phyloP scores from a whole-genome alignment of 306 rosid species.

The Ceratonia siliqua region DNA sequence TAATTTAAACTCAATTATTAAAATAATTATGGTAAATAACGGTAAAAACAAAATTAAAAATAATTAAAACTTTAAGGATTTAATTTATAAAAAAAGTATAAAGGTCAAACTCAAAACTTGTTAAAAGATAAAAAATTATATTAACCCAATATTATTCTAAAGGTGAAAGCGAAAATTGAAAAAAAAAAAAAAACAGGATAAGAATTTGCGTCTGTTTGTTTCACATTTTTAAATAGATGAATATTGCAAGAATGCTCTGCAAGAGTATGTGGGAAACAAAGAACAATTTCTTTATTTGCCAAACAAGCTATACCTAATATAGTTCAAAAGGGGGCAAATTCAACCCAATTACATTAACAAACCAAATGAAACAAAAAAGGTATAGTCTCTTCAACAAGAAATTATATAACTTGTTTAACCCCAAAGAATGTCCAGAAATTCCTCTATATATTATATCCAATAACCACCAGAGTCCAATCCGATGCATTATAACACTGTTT shows the following conservation, averaged over 20 bases:
- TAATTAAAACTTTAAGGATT: too few species aligned
- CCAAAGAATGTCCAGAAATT: neutral
- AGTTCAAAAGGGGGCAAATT: neutral
- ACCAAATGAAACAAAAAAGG: slow-evolving; percentile 46
- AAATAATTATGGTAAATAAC: too few species aligned
- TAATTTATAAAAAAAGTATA: too few species aligned
- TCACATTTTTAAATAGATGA: neutral
- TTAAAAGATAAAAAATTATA: too few species aligned
- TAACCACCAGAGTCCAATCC: neutral
- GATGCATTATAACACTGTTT: neutral
- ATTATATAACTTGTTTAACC: neutral
- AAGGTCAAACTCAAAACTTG: too few species aligned
- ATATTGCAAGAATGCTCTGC: neutral
- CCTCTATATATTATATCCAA: neutral
- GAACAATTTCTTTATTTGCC: slow-evolving; percentile 38
- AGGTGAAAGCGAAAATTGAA: too few species aligned
- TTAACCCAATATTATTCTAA: too few species aligned
- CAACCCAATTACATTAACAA: slow-evolving; percentile 30
- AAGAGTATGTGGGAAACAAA: slow-evolving; percentile 43
- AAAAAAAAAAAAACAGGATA: too few species aligned
- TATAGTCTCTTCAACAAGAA: slow-evolving; percentile 44
- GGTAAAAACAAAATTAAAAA: too few species aligned
- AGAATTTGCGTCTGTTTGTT: neutral
- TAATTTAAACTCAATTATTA: too few species aligned
- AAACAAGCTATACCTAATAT: slow-evolving; percentile 41